Evolutionary conservation across 768 basidiomycete genomes (phyloP), one percentile per base, ranked within the genome.

Genomic region (Phlebiopsis flavidoalba): DNA sequence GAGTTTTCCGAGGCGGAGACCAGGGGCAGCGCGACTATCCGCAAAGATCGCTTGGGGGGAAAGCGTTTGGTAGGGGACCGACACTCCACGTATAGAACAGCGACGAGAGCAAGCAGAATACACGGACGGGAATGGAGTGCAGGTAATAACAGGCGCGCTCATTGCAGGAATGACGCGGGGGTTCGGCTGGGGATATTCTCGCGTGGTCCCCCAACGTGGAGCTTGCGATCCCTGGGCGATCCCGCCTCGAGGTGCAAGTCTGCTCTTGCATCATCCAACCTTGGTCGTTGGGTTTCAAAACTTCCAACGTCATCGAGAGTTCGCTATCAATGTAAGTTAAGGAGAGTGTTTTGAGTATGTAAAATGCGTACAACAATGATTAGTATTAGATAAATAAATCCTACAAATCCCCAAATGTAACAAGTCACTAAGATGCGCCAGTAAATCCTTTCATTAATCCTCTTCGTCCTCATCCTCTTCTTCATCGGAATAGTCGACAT

Each of bases 11-110:
- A 60, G 21, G 70, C 71, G 22, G 67, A 63, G 3, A 71, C 60
- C 57, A 81, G 71, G 53, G 80, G 80, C n/a, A 81, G 74, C 53
- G 80, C 76, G 55, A 80, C 70, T 63, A 81, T 80, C 57, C 80
- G 80, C 72, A 81, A 72, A 19, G 74, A 64, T 37, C 64, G 68
- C 56, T 62, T 65, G 40, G n/a, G n/a, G n/a, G n/a, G 64, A 62
- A 46, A 43, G 59, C 33, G 59, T 63, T n/a, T 47, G 63, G 58
- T 24, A 67, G 57, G n/a, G n/a, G 40, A 19, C 54, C 8, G 62
- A 59, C 62, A 63, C n/a, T 63, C 17, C 26, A 43, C 40, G 21
- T 15, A 43, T 21, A 17, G 26, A 6, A 48, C 40, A 37, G 21
- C 24, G 35, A 17, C 33, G 19, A 37, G 49, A 21, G 14, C 3